Evolutionary conservation across 192 early-diverging fungal species (phyloP), one percentile per base, ranked within the genome.

Genomic region (Umbelopsis isabellina): DNA sequence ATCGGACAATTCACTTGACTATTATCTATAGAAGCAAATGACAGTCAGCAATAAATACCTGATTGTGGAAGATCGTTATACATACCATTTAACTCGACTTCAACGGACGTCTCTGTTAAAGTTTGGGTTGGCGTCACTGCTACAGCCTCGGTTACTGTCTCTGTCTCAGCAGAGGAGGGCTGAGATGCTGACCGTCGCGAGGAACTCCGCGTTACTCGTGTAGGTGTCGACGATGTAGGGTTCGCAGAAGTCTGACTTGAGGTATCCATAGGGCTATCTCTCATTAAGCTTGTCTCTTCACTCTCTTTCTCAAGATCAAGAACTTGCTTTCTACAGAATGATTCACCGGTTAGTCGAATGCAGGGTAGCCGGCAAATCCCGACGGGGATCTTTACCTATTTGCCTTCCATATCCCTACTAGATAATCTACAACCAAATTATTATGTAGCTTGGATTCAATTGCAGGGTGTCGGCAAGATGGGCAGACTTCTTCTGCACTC

Each of bases 401-500:
- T 33, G 71, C 49, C 25, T 66, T 74, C 78, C 79, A 75, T 16
- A 76, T 33, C n/a, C 70, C 33, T 4, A 66, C 47, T 18, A 75
- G 20, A 33, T 77, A 66, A 20, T 79, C 78, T 22, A 75, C 44
- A 4, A 58, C 66, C 22, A 65, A 69, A 33, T 79, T 79, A 45
- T 74, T 71, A 47, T 74, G 70, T 3, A 79, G 67, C 18, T 75
- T 33, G 33, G 35, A 61, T 21, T 79, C 81, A 27, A 68, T 18
- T 20, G 69, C 46, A 1, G 72, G 46, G n/a, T n/a, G 46, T 18
- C 91, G 75, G 58, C 92, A 94, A 8, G 87, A 81, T 7, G 92
- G 92, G 53, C 92, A 94, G 45, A 74, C 77, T 23, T 79, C 81
- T 58, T 90, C 88, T 41, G 80, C 78, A 33, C 76, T 77, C 27